Evolutionary conservation across 306 rosid species (phyloP), one percentile per base, ranked within the genome.

Genomic region (Boehmeria nivea): DNA sequence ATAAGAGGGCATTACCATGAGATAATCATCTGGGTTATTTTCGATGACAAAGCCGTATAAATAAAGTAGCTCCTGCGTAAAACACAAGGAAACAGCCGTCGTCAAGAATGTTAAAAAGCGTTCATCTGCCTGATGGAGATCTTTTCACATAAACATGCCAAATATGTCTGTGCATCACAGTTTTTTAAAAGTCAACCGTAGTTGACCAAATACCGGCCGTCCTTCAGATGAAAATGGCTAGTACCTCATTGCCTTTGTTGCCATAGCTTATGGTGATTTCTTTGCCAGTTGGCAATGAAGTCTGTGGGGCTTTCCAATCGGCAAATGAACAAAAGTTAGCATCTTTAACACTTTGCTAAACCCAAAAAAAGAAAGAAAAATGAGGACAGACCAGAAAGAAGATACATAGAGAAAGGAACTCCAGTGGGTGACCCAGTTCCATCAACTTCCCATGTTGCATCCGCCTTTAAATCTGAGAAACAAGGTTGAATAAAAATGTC

Each of bases 371-470:
- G 26, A 18, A 34, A 6, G 53, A 52, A 18, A 40, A 40, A 40
- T n/a, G n/a, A n/a, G n/a, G 6, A 40, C 45, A 8, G 45, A 91
- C 96, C 96, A 38, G 93, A 84, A 49, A 81, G 75, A 70, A 91
- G 99, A 74, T 91, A 91, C 99, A 87, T 87, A 26, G 96, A 84
- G 65, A 50, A 73, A 60, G 96, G 89, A 67, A 87, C 59, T 59
- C 84, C 78, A 11, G 95, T 75, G 44, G 61, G 57, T 23, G 64
- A 75, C 66, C 96, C 95, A 31, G 74, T 75, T 73, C 81, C 87
- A 61, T 91, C 99, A 71, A 91, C 77, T 87, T 87, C 99, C 99
- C 99, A 87, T 12, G 95, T 78, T 65, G 99, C 87, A 52, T 70
- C 76, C 39, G 93, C 84, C 81, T 75, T 87, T 73, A 91, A 45